Percentiles rank a stretch among this genome's conserved stretches.
Evolutionary conservation across 768 basidiomycete species (phyloP).

Genomic region (Lactifluus subvellereus): DNA sequence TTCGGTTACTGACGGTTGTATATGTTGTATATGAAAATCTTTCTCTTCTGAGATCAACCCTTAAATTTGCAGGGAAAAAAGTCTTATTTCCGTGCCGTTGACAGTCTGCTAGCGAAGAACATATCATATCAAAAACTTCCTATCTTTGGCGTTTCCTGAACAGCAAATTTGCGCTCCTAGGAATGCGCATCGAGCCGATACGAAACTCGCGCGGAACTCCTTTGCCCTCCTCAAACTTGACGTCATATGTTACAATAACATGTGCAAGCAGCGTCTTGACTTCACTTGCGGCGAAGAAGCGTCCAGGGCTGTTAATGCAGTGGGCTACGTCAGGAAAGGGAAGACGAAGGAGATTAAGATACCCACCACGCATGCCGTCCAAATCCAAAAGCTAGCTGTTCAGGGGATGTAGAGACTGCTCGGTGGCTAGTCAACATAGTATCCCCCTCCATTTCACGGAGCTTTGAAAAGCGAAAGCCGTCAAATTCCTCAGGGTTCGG

Average conservation of each 20-base stretch:
- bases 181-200: constrained; percentile 7
- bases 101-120: background rate
- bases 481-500: constrained; percentile 38
- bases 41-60: background rate
- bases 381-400: constrained; percentile 32
- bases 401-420: constrained; percentile 27
- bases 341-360: too few species aligned
- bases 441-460: constrained; percentile 26
- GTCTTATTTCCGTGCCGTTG: background rate
- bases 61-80: background rate
- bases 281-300: constrained; percentile 27
- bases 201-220: background rate
- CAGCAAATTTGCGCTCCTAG: constrained; percentile 18
- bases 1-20: too few species aligned
- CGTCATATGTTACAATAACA: constrained; percentile 26
- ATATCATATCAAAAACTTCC: background rate
- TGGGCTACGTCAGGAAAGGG: background rate
- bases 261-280: constrained; percentile 28
- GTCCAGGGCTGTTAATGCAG: background rate
- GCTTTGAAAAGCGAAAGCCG: constrained; percentile 37
- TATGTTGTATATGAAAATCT: background rate
- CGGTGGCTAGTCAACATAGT: constrained; percentile 23
- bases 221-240: constrained; percentile 25
- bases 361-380: constrained; percentile 28
- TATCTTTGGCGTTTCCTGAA: constrained; percentile 26